Evolutionary conservation across 108 stramenopile species (phyloP).

Genomic region (Fragilariopsis cylindrus): DNA sequence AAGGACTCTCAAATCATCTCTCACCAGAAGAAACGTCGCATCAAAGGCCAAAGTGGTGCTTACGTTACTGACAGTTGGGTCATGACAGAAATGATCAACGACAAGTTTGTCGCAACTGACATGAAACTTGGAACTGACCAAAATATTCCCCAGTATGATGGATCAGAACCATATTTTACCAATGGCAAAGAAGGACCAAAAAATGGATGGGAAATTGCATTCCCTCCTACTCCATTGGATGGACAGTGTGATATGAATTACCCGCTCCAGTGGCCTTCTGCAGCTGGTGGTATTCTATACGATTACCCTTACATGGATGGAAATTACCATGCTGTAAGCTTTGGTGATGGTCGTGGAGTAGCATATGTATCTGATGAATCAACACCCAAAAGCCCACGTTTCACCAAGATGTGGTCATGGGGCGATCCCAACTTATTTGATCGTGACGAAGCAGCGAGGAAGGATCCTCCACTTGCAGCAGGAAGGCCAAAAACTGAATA

Average conservation of each 20-base stretch:
- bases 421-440: constrained; percentile 10
- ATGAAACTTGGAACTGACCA: neutral
- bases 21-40: constrained; percentile 18
- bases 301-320: constrained; percentile 28
- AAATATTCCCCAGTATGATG: neutral
- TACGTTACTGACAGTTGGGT: neutral
- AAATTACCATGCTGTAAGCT: constrained; percentile 15
- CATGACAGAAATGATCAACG: neutral
- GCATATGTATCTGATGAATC: neutral
- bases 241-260: constrained; percentile 2
- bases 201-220: neutral
- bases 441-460: neutral
- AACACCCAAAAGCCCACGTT: constrained; percentile 1
- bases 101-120: neutral
- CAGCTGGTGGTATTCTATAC: constrained; percentile 19
- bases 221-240: neutral
- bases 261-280: constrained; percentile 17
- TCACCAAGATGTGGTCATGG: constrained; percentile 31
- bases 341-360: constrained; percentile 7
- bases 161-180: neutral
- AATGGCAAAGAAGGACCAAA: neutral
- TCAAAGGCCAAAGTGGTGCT: neutral
- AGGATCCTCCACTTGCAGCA: constrained; percentile 10
- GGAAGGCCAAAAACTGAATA: constrained; percentile 23
- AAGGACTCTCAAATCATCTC: constrained; percentile 18